Base-by-base conservation (phyloP, 805 yeast genomes). In the Scheffersomyces amazonensis region DNA sequence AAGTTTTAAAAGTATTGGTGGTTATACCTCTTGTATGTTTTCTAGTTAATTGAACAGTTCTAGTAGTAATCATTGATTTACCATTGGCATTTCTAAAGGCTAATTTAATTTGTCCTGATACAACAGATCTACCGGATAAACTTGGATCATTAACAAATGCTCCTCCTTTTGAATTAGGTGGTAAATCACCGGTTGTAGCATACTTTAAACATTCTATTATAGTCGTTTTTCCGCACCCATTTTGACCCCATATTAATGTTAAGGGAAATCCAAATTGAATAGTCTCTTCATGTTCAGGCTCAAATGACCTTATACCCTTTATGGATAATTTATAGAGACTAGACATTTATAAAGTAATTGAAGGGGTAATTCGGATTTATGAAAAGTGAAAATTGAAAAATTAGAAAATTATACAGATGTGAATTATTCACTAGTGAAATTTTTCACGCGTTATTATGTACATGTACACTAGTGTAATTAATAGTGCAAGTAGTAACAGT, bases 221-320 rank as follows among this genome's bases (percentile, higher is more conserved):
- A 1, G 98, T 90, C 0, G 98, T 93, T 58, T 93, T 91, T 9
- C 99, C 99, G 20, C 96, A 84, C 22, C 99, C 98, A 62, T 93
- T 93, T 36, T 85, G 85, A 0, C 99, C 99, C 20, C 95, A 96
- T 37, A 93, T 91, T 34, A 93, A 70, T 0, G 99, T 93, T 54
- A 93, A 65, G 0, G 99, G 99, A 34, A 78, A 76, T 12, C 90
- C 89, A 62, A 93, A 93, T 53, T 86, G 87, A 42, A 93, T 87
- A 0, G 90, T 82, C 55, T 93, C 96, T 21, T 87, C 72, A 32
- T 79, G 80, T 47, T 81, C 80, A n/a, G 89, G 83, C 46, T 87
- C 91, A 54, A 93, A 93, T 0, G 98, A 89, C 29, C 99, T 71
- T 4, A 93, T 78, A 19, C 99, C 99, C 40, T 82, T 83, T 16